Conservation (phyloP, 192 early-diverging fungal genomes). For the Kickxella alabastrina region DNA sequence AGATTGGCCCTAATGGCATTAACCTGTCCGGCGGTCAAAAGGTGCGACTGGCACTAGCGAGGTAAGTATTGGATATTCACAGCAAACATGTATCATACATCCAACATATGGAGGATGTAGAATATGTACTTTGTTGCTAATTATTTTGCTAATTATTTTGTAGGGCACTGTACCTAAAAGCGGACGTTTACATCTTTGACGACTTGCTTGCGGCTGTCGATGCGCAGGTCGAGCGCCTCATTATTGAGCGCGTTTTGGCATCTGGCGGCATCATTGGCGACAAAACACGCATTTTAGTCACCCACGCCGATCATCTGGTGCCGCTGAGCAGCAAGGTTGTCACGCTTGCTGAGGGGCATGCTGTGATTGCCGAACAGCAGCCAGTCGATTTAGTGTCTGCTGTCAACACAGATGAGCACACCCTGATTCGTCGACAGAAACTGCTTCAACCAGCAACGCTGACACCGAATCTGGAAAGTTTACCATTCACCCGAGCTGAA, state of each 20-base stretch:
- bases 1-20: constrained; percentile 55
- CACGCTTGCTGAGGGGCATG: too few species aligned
- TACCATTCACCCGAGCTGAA: neutral
- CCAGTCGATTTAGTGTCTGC: too few species aligned
- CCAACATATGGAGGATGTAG: too few species aligned
- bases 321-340: too few species aligned
- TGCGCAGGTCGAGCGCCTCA: constrained; percentile 54
- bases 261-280: constrained; percentile 15
- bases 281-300: constrained; percentile 53
- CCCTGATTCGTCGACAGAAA: constrained; percentile 5
- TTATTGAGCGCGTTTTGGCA: constrained; percentile 49
- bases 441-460: neutral
- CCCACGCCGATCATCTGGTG: too few species aligned
- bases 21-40: constrained; percentile 62
- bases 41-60: constrained; percentile 60
- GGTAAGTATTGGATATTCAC: too few species aligned
- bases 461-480: neutral
- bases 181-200: constrained; percentile 64
- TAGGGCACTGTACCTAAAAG: constrained; percentile 58
- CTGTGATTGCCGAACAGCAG: constrained; percentile 4
- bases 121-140: neutral
- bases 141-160: neutral
- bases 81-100: too few species aligned
- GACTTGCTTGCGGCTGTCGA: constrained; percentile 67
- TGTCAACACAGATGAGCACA: too few species aligned